Base-by-base conservation (phyloP, 164 flowering plant genomes). In the Buxus sempervirens region DNA sequence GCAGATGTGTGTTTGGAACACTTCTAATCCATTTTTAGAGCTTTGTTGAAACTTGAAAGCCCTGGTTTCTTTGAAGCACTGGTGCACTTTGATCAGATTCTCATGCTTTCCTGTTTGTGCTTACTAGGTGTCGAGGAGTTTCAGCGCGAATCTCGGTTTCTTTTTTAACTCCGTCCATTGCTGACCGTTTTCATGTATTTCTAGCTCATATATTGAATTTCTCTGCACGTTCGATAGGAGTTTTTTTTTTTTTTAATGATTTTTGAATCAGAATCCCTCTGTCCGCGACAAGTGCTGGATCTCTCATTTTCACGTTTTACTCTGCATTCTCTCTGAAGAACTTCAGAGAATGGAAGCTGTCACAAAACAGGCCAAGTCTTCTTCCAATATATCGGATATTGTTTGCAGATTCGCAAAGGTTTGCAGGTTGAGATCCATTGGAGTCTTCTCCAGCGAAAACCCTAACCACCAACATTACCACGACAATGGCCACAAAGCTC, bases 361-460 rank as follows among this genome's bases (percentile, higher is more conserved):
- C 28, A 63, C 66, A 26, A 78, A 72, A 69, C 75, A 82, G 49
- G 32, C 67, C 20, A 83, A 74, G 70, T 58, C 82, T 51, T 72
- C 87, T 71, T 73, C 86, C 21, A 83, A 86, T 57, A 72, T 85
- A 27, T 70, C 83, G 7, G 83, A 85, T n/a, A 67, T 82, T 1
- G 82, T 84, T 27, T 73, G 78, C 58, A 77, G 72, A 66, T 80
- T 86, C 57, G 82, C 85, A 0, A 86, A 77, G 69, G 85, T 76
- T 20, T 84, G 83, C 70, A 84, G 69, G 25, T 65, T 86, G 57
- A 86, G 81, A 77, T 84, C 86, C n/a, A 65, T 84, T 77, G 88
- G 86, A 45, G 83, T 84, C 1, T 75, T 86, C 63, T 55, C 78
- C 16, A 66, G 80, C 69, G 86, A 81, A 48, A 80, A 71, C 62